Percentiles rank a stretch among this genome's conserved stretches.
Conservation (phyloP, 768 basidiomycete genomes). For the Boletus edulis region DNA sequence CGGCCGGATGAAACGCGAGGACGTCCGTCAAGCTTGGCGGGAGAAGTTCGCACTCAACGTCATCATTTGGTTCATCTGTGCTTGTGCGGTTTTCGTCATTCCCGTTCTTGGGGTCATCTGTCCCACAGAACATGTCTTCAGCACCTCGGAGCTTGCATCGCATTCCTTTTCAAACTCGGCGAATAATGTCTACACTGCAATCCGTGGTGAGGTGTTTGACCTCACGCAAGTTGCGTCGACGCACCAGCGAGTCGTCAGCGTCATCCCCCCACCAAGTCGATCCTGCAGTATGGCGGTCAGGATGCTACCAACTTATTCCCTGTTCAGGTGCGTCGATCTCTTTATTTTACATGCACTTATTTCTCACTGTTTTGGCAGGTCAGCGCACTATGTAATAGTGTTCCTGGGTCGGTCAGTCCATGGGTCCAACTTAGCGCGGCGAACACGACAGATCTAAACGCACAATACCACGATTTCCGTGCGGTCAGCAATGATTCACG, state of each 20-base stretch:
- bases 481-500: constrained; percentile 83
- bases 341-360: background rate
- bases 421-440: too few species aligned
- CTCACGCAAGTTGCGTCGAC: constrained; percentile 62
- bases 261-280: constrained; percentile 71
- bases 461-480: constrained; percentile 98
- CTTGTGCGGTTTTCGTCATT: constrained; percentile 89
- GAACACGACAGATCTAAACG: too few species aligned
- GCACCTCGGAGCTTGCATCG: constrained; percentile 64
- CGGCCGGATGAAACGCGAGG: constrained; percentile 92
- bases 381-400: too few species aligned
- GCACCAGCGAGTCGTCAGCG: constrained; percentile 62
- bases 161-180: constrained; percentile 65
- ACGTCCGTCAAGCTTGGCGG: constrained; percentile 94
- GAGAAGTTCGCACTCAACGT: constrained; percentile 95
- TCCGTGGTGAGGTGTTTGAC: constrained; percentile 94
- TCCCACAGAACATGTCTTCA: constrained; percentile 92
- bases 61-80: constrained; percentile 93
- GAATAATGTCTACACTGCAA: constrained; percentile 77
- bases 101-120: constrained; percentile 91
- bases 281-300: constrained; percentile 83
- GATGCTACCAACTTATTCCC: too few species aligned
- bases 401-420: too few species aligned
- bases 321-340: too few species aligned
- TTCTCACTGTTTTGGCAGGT: too few species aligned